phyloP scores from a whole-genome alignment of 129 eudicot genomes.

The Erigeron canadensis region DNA sequence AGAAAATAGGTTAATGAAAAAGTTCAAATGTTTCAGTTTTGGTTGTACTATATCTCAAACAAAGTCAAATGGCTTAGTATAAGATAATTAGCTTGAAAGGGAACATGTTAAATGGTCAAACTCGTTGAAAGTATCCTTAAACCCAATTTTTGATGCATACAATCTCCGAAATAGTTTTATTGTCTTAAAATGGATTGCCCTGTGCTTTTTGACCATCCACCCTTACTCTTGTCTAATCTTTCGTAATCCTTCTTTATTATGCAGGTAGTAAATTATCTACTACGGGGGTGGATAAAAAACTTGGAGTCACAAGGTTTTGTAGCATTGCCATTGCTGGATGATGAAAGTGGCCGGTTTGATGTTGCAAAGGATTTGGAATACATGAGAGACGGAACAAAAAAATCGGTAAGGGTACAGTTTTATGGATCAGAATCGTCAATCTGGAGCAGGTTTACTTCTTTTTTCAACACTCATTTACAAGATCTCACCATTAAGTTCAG shows the following conservation, averaged over 20 bases:
- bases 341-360: constrained; percentile 40
- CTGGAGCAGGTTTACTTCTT: constrained; percentile 59
- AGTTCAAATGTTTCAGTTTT: not conserved
- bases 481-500: constrained; percentile 24
- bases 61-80: not conserved
- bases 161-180: not conserved
- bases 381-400: constrained; percentile 56
- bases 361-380: constrained; percentile 62
- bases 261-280: constrained; percentile 83
- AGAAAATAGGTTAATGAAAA: not conserved
- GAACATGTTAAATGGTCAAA: not conserved
- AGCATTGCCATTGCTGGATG: constrained; percentile 74
- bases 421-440: constrained; percentile 63
- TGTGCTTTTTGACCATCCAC: not conserved
- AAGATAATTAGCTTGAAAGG: not conserved
- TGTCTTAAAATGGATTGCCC: not conserved
- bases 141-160: no score
- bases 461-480: constrained; percentile 34
- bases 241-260: not conserved
- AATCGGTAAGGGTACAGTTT: constrained; percentile 58
- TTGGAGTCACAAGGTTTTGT: constrained; percentile 66
- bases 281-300: constrained; percentile 91
- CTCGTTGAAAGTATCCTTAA: not conserved
- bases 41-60: not conserved
- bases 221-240: not conserved